phyloP scores from a whole-genome alignment of 306 rosid species.

The Pyrus communis region DNA sequence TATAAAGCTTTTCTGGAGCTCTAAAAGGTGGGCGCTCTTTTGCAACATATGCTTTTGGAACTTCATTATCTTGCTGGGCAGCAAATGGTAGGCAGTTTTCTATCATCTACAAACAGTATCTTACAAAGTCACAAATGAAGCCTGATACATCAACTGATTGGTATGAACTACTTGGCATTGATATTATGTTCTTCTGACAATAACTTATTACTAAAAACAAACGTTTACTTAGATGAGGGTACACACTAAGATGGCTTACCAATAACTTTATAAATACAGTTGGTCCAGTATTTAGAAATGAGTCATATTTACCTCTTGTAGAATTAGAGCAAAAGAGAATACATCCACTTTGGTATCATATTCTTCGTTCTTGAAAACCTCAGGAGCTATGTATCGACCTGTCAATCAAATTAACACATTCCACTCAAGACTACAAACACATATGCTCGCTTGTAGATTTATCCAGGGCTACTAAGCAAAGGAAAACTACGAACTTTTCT shows the following conservation, averaged over 20 bases:
- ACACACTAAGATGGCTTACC: neutral
- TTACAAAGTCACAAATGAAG: constrained; percentile 19
- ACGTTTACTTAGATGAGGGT: neutral
- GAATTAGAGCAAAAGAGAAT: constrained; percentile 81
- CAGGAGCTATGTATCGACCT: constrained; percentile 95
- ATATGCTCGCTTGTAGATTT: constrained; percentile 8
- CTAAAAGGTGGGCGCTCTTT: constrained; percentile 74
- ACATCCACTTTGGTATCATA: constrained; percentile 97
- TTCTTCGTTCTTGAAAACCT: constrained; percentile 67
- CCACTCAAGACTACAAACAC: constrained; percentile 15
- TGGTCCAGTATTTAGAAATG: neutral
- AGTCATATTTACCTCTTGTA: constrained; percentile 71
- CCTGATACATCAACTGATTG: constrained; percentile 5
- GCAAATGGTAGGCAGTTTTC: constrained; percentile 79
- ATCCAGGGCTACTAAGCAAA: neutral
- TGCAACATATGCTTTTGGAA: constrained; percentile 54
- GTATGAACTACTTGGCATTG: neutral
- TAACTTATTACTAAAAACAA: neutral
- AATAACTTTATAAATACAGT: neutral
- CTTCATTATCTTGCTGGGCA: constrained; percentile 55
- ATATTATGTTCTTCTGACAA: neutral
- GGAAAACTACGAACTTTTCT: neutral
- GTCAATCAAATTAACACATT: constrained; percentile 18
- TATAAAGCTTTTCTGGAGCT: constrained; percentile 65
- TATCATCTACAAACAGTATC: constrained; percentile 60